These are phyloP conservation scores for Fistulifera solaris DNA, from an alignment of 108 stramenopile genomes.

Conservation along the genomic window DNA sequence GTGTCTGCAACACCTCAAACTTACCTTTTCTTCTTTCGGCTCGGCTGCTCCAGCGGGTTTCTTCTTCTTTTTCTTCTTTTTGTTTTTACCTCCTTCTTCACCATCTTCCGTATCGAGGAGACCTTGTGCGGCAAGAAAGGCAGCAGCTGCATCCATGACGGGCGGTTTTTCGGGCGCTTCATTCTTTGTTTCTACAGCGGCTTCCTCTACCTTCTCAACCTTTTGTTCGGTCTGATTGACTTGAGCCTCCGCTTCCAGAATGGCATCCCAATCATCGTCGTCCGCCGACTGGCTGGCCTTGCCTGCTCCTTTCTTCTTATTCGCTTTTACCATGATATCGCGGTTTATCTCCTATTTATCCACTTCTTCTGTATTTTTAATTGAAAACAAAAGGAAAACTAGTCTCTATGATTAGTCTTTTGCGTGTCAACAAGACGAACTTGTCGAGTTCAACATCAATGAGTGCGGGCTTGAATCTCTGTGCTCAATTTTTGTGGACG, in stretches of 20 bases:
- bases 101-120: conserved; percentile 25
- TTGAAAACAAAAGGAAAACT: too few relatives aligned
- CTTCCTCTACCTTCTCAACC: neutral
- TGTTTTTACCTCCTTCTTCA: conserved; percentile 32
- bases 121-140: conserved; percentile 72
- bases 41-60: conserved; percentile 46
- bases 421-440: too few relatives aligned
- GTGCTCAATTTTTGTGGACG: too few relatives aligned
- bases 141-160: conserved; percentile 65
- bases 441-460: too few relatives aligned
- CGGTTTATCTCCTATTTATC: too few relatives aligned
- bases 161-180: neutral
- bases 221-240: neutral
- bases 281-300: neutral
- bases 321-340: conserved; percentile 5
- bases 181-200: neutral
- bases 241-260: conserved; percentile 15
- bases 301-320: conserved; percentile 5
- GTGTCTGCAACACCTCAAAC: conserved; percentile 6
- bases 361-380: neutral
- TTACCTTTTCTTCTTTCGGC: conserved; percentile 36
- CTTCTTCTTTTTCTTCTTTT: conserved; percentile 74
- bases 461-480: too few relatives aligned
- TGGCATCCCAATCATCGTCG: conserved; percentile 23
- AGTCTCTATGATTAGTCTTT: too few relatives aligned